Evolutionary conservation across 2,329 filamentous ascomycete species (phyloP).

Genomic region (Furcasterigmium furcatum): DNA sequence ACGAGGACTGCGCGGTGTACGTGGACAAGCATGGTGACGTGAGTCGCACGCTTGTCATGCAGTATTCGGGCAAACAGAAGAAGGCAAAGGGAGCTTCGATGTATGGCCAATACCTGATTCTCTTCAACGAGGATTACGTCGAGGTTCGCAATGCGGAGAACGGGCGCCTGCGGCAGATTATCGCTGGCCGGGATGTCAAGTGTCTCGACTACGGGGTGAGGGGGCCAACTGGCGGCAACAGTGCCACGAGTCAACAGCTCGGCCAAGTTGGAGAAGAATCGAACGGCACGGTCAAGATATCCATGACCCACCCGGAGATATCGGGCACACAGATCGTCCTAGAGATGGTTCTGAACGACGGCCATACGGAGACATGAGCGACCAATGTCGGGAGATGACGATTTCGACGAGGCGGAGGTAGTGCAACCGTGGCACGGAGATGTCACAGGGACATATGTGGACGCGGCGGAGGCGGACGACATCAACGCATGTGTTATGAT

Average conservation of each 20-base stretch:
- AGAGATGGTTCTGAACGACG: constrained; percentile 90
- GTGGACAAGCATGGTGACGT: constrained; percentile 98
- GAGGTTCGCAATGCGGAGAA: constrained; percentile 97
- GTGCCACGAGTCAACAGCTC: constrained; percentile 23
- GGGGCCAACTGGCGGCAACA: constrained; percentile 47
- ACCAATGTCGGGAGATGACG: not conserved
- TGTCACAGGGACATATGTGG: no score
- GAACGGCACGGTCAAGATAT: constrained; percentile 84
- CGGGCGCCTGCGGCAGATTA: constrained; percentile 87
- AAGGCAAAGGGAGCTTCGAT: constrained; percentile 81
- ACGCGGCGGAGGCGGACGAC: not conserved
- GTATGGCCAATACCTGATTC: constrained; percentile 84
- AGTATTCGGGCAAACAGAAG: constrained; percentile 87
- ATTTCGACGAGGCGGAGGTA: not conserved
- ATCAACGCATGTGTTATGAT: not conserved
- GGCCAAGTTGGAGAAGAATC: constrained; percentile 40
- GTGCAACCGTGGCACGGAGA: constrained; percentile 1
- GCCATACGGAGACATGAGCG: constrained; percentile 53
- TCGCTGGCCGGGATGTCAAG: constrained; percentile 84
- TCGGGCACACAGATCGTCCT: constrained; percentile 83
- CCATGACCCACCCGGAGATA: constrained; percentile 89
- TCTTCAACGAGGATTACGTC: constrained; percentile 95
- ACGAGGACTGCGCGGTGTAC: constrained; percentile 95
- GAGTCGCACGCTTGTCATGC: constrained; percentile 91
- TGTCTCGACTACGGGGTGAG: constrained; percentile 83